phyloP scores from a whole-genome alignment of 2,329 filamentous ascomycete species.

The Colletotrichum sp. region DNA sequence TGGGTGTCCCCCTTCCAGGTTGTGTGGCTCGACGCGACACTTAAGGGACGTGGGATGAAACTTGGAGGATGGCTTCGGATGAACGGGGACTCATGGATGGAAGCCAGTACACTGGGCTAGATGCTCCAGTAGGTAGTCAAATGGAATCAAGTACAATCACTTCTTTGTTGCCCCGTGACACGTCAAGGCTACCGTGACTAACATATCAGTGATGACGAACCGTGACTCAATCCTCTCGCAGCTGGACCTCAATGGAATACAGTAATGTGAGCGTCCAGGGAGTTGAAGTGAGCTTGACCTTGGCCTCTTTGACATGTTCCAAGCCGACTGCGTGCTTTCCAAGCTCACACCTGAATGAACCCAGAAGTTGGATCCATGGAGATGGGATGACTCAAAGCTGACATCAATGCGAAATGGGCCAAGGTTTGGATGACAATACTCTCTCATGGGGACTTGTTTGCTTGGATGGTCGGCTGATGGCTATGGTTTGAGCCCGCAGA shows the following conservation, averaged over 20 bases:
- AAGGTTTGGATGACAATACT: neutral
- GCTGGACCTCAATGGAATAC: too few species aligned
- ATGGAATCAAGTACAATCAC: neutral
- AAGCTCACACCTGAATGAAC: neutral
- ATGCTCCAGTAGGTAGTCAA: neutral
- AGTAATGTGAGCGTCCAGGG: neutral
- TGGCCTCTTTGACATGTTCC: neutral
- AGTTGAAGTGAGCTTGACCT: neutral
- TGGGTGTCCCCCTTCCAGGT: neutral
- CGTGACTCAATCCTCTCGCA: neutral
- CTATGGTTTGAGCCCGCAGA: neutral
- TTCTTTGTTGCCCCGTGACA: neutral
- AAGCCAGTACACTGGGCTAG: neutral
- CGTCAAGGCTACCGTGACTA: neutral
- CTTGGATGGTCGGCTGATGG: neutral
- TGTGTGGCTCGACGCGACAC: slow-evolving; percentile 1
- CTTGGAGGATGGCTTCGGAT: neutral
- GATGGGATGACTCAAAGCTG: neutral
- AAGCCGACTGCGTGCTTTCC: neutral
- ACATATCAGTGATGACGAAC: neutral
- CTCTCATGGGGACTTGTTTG: neutral
- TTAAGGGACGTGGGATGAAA: neutral
- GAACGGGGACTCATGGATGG: neutral
- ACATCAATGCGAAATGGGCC: neutral
- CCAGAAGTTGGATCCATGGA: neutral